Evolutionary conservation across 768 basidiomycete species (phyloP).

Genomic region (Leccinum ochraceum): DNA sequence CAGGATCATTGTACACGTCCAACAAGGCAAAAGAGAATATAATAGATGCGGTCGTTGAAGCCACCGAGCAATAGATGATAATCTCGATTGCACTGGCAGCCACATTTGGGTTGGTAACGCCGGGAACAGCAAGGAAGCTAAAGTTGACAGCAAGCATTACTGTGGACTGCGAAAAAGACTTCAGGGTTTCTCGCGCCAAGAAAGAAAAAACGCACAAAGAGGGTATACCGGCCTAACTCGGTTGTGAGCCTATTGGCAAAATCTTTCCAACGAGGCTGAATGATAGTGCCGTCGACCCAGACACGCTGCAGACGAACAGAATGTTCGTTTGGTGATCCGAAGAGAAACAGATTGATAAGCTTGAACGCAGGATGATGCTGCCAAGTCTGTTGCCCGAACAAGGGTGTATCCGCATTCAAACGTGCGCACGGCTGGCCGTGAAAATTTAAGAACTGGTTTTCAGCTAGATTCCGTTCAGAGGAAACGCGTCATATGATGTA

Average conservation of each 20-base stretch:
- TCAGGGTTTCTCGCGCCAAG: background rate
- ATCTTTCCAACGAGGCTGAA: conserved; percentile 15
- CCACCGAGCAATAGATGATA: conserved; percentile 16
- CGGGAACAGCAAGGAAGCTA: conserved; percentile 17
- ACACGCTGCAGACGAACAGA: conserved; percentile 14
- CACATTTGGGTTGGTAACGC: background rate
- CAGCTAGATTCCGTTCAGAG: conserved; percentile 4
- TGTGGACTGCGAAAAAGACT: conserved; percentile 12
- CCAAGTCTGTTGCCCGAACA: conserved; percentile 13
- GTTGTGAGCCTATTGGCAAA: conserved; percentile 8
- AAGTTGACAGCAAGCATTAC: conserved; percentile 21
- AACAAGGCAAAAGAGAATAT: conserved; percentile 12
- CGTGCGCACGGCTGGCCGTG: conserved; percentile 14
- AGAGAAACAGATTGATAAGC: background rate
- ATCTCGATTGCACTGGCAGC: background rate
- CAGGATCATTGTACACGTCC: conserved; percentile 14
- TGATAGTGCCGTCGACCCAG: conserved; percentile 14
- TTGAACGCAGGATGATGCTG: background rate
- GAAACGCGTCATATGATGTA: background rate
- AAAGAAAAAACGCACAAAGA: conserved; percentile 8
- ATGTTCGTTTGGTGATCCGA: conserved; percentile 10
- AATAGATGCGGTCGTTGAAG: conserved; percentile 13
- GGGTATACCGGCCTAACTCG: conserved; percentile 14
- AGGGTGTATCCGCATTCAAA: conserved; percentile 11
- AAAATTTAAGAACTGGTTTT: conserved; percentile 18